A percentile compares a stretch with the other conserved stretches of the same genome.
Conservation (phyloP, 768 basidiomycete species). For the Phanerochaete sordida region DNA sequence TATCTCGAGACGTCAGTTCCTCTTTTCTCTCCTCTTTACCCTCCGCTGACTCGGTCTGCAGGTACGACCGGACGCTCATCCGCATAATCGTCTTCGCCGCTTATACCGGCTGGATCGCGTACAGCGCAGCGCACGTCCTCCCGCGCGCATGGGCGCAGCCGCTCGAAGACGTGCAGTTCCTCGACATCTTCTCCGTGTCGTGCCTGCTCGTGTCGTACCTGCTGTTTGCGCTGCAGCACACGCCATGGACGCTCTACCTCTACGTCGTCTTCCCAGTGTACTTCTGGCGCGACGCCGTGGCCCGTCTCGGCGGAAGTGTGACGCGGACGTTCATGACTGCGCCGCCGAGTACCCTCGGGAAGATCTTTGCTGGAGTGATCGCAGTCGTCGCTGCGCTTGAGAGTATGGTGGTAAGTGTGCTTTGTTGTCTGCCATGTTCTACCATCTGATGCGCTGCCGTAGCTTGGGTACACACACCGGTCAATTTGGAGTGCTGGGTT, state of each 20-base stretch:
- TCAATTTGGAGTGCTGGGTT: constrained; percentile 71
- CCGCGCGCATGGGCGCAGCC: constrained; percentile 31
- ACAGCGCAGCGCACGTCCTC: constrained; percentile 55
- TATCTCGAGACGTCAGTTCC: constrained; percentile 66
- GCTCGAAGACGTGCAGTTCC: constrained; percentile 9
- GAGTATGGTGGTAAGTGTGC: constrained; percentile 76
- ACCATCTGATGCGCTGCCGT: too few relatives aligned
- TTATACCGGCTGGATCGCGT: constrained; percentile 78
- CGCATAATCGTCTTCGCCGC: constrained; percentile 64
- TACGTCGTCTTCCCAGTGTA: constrained; percentile 74
- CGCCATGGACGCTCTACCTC: constrained; percentile 70
- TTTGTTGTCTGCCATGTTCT: too few relatives aligned
- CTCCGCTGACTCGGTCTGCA: constrained; percentile 16
- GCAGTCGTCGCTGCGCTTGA: constrained; percentile 46
- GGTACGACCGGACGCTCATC: constrained; percentile 75
- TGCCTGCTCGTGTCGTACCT: constrained; percentile 37
- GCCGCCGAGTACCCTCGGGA: neutral
- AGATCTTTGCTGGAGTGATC: constrained; percentile 19
- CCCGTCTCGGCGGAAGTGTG: constrained; percentile 3
- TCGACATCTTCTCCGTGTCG: constrained; percentile 26
- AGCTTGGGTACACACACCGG: constrained; percentile 72
- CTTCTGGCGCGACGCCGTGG: constrained; percentile 63
- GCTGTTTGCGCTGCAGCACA: constrained; percentile 57
- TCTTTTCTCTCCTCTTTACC: neutral
- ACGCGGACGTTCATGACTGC: neutral